Base-by-base conservation (phyloP, 352 stramenopile species). In the Phytophthora megakarya region DNA sequence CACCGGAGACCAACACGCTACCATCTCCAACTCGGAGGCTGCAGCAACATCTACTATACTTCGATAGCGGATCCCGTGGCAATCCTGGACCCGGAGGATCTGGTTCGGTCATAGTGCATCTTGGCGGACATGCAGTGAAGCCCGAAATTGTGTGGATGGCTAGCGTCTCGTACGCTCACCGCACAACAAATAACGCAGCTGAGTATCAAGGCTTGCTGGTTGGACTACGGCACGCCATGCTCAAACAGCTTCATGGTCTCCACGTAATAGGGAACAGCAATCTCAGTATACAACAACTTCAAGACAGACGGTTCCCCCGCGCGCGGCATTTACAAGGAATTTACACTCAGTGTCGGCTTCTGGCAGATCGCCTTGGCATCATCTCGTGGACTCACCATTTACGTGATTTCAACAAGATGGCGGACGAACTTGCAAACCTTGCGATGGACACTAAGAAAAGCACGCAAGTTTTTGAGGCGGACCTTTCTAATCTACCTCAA, bases 371-470 rank as follows among this genome's bases (percentile, higher is more conserved):
- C 26, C 5, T 32, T 9, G 9, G 9, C 9, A 9, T 32, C 26
- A 32, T 32, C 26, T 10, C 26, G 26, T 32, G 26, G 26, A 22
- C 15, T 3, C 38, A 44, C 10, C 38, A 44, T 12, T 44, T 25
- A 16, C 6, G 38, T 12, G 3, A 7, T 5, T 23, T 25, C 38
- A 44, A 44, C 38, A 21, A 23, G 2, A 23, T 9, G n/a, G 38
- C n/a, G n/a, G 38, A 44, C 38, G 15, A 7, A 1, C 38, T 44
- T n/a, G 38, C 38, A 7, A 44, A 44, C 12, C 38, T 44, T 5
- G n/a, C 38, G 5, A 44, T 44, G 38, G 38, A 44, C n/a, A 44
- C 38, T n/a, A 44, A 26, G n/a, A n/a, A n/a, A n/a, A n/a, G n/a
- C n/a, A n/a, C n/a, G n/a, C n/a, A n/a, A n/a, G n/a, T n/a, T n/a